Evolutionary conservation across 2,329 filamentous ascomycete species (phyloP).

Genomic region (Acrocalymma vagum): DNA sequence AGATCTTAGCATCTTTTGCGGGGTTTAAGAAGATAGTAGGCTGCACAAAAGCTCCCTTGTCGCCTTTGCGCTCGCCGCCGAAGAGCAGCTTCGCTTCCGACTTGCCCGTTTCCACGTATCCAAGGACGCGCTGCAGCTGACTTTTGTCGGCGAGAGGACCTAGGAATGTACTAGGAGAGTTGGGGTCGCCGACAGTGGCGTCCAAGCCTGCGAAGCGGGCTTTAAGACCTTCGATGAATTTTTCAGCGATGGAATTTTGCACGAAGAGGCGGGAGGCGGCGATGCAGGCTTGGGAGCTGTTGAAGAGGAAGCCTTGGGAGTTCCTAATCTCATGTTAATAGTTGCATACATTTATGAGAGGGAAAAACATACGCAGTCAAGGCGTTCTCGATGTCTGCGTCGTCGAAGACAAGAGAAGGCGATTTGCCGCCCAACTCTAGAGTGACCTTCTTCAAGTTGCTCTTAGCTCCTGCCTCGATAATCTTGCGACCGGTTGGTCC

Average conservation of each 20-base stretch:
- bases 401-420: slow-evolving; percentile 54
- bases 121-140: slow-evolving; percentile 31
- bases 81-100: slow-evolving; percentile 28
- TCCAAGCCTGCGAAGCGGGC: slow-evolving; percentile 19
- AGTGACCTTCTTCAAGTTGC: slow-evolving; percentile 46
- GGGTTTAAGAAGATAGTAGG: slow-evolving; percentile 36
- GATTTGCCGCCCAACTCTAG: slow-evolving; percentile 57
- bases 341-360: not conserved
- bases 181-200: slow-evolving; percentile 21
- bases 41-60: slow-evolving; percentile 30
- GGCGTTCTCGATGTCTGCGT: slow-evolving; percentile 58
- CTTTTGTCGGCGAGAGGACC: slow-evolving; percentile 32
- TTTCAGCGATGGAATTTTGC: slow-evolving; percentile 26
- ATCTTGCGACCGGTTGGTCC: slow-evolving; percentile 43
- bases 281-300: slow-evolving; percentile 26
- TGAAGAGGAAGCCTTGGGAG: slow-evolving; percentile 27
- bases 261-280: slow-evolving; percentile 31
- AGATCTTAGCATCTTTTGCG: slow-evolving; percentile 21
- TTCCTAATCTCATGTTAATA: slow-evolving; percentile 51
- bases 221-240: slow-evolving; percentile 30
- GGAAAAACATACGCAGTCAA: slow-evolving; percentile 12
- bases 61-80: slow-evolving; percentile 29
- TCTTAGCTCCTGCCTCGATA: slow-evolving; percentile 31
- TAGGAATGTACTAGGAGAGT: slow-evolving; percentile 21
- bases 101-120: slow-evolving; percentile 31